Conservation (phyloP, 805 yeast species). For the Lipomyces starkeyi region DNA sequence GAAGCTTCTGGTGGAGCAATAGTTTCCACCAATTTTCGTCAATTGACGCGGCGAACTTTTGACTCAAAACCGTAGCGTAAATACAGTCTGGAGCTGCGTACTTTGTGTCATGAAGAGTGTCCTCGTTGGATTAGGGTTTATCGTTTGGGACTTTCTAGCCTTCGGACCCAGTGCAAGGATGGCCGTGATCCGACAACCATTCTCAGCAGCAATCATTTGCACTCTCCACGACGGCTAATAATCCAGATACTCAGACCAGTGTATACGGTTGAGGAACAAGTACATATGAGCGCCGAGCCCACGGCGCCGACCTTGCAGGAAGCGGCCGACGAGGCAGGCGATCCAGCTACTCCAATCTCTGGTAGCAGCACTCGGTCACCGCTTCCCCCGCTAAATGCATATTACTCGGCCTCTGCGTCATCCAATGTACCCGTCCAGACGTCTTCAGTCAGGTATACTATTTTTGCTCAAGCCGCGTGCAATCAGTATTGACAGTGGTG, state of each 20-base stretch:
- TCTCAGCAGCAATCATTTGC: background rate
- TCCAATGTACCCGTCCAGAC: conserved; percentile 5
- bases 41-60: background rate
- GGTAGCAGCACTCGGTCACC: background rate
- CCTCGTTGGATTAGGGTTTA: background rate
- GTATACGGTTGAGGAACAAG: background rate
- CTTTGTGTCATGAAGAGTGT: background rate
- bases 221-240: background rate
- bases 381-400: background rate
- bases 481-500: background rate
- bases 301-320: background rate
- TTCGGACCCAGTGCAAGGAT: background rate
- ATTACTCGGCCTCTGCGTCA: conserved; percentile 9
- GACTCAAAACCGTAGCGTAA: background rate
- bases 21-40: background rate
- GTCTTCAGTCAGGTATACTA: conserved; percentile 10
- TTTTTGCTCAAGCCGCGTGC: background rate
- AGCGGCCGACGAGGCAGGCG: background rate
- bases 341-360: background rate
- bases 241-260: background rate
- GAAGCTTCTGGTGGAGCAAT: background rate
- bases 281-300: background rate
- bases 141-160: background rate
- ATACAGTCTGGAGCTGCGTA: background rate
- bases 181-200: background rate